Percentiles rank a stretch among this genome's conserved stretches.
Evolutionary conservation across 768 basidiomycete species (phyloP).

Genomic region (Lactarius trivialis): DNA sequence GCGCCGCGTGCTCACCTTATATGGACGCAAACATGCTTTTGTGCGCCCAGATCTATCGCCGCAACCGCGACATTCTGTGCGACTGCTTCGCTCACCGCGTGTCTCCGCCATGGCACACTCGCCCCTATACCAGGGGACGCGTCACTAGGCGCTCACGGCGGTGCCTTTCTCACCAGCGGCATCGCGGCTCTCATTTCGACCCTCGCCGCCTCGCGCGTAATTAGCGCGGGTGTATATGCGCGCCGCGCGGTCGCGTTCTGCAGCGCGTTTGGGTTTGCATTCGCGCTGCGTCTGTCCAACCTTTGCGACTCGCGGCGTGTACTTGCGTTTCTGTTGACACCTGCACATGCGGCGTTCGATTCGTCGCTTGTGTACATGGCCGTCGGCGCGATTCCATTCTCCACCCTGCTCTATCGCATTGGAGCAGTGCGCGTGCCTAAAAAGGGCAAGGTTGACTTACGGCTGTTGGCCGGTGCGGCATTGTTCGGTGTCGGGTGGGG

Average conservation of each 20-base stretch:
- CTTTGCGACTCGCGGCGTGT: constrained; percentile 45
- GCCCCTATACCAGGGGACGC: constrained; percentile 27
- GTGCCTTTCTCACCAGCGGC: constrained; percentile 28
- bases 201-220: constrained; percentile 6
- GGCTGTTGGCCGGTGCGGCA: constrained; percentile 44
- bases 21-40: constrained; percentile 33
- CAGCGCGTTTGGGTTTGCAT: constrained; percentile 45
- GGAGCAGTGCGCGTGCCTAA: constrained; percentile 38
- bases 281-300: constrained; percentile 48
- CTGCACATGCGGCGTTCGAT: constrained; percentile 45
- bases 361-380: constrained; percentile 51
- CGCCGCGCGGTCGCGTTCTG: constrained; percentile 31
- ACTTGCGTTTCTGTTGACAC: constrained; percentile 46
- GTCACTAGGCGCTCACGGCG: constrained; percentile 26
- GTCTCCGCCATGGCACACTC: constrained; percentile 31
- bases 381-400: constrained; percentile 43
- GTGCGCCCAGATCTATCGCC: constrained; percentile 49
- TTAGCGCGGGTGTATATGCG: background rate
- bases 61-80: constrained; percentile 50
- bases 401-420: constrained; percentile 39
- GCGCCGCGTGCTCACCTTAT: background rate
- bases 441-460: constrained; percentile 37
- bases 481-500: constrained; percentile 63
- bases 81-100: constrained; percentile 42
- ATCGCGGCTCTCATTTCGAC: constrained; percentile 21